Conservation (phyloP, 2,329 filamentous ascomycete species). For the Hymenoscyphus infarciens region DNA sequence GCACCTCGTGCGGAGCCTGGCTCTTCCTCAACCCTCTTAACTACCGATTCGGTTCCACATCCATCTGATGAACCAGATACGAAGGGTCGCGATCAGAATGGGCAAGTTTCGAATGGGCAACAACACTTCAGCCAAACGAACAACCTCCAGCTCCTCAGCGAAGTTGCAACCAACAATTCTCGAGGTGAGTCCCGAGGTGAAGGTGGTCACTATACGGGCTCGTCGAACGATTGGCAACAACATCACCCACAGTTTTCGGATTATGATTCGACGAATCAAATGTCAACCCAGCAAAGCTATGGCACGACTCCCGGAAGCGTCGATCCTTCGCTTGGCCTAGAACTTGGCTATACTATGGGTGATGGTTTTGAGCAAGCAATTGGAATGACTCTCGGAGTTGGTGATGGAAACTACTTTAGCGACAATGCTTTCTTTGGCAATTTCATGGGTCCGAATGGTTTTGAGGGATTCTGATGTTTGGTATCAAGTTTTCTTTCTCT, state of each 20-base stretch:
- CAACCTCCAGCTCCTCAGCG: constrained; percentile 40
- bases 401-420: constrained; percentile 31
- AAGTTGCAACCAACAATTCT: constrained; percentile 39
- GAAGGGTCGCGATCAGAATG: constrained; percentile 13
- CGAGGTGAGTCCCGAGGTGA: constrained; percentile 27
- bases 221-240: constrained; percentile 27
- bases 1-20: background rate
- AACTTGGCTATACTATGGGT: constrained; percentile 31
- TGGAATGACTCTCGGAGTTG: constrained; percentile 33
- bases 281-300: constrained; percentile 16
- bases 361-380: constrained; percentile 36
- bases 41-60: constrained; percentile 3
- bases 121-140: constrained; percentile 33
- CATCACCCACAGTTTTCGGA: constrained; percentile 17
- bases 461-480: constrained; percentile 19
- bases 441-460: constrained; percentile 26
- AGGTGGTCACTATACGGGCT: constrained; percentile 22
- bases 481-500: background rate
- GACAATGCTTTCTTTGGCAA: constrained; percentile 33
- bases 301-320: constrained; percentile 24
- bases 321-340: constrained; percentile 32
- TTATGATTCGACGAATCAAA: constrained; percentile 24
- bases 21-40: constrained; percentile 9
- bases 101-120: constrained; percentile 22
- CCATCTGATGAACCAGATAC: constrained; percentile 7